These are phyloP conservation scores for Immersiella caudata DNA, from an alignment of 495 filamentous ascomycete genomes.

Conservation along the genomic window DNA sequence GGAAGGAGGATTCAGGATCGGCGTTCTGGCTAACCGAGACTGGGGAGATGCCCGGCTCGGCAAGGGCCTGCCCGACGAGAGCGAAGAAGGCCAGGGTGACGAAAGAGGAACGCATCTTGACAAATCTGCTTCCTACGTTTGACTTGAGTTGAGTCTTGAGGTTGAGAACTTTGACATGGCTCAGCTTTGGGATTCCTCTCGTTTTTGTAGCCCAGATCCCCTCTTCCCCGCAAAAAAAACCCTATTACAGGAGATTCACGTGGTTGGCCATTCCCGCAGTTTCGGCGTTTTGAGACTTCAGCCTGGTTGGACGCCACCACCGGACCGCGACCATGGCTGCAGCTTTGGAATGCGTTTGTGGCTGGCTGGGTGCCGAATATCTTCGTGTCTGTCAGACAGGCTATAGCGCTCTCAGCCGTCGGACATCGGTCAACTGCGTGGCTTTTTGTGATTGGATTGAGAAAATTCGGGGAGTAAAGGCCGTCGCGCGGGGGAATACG, in stretches of 20 bases:
- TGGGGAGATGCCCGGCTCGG: constrained; percentile 10
- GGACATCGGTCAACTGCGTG: not conserved
- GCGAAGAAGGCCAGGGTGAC: constrained; percentile 5
- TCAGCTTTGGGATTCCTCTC: not conserved
- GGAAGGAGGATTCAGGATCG: constrained; percentile 17
- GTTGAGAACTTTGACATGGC: not conserved
- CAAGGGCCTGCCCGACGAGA: constrained; percentile 7
- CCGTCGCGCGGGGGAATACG: constrained; percentile 2
- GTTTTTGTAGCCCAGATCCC: not conserved
- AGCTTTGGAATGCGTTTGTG: constrained; percentile 9
- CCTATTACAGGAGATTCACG: not conserved
- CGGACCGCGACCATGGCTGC: not conserved
- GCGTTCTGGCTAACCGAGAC: constrained; percentile 5
- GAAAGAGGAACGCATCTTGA: constrained; percentile 15
- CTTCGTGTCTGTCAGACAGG: not conserved
- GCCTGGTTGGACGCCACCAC: not conserved
- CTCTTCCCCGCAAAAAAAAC: not conserved
- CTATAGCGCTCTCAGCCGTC: constrained; percentile 9
- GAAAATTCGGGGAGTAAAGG: not conserved
- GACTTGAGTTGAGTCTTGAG: not conserved
- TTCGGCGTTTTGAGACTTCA: not conserved
- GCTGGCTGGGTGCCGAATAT: constrained; percentile 9
- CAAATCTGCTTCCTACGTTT: not conserved
- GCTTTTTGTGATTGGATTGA: too few species aligned
- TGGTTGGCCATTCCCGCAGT: not conserved